Percentiles rank a stretch among this genome's conserved stretches.
Evolutionary conservation across 345 rosid species (phyloP).

Genomic region (Rhodamnia rubescens): DNA sequence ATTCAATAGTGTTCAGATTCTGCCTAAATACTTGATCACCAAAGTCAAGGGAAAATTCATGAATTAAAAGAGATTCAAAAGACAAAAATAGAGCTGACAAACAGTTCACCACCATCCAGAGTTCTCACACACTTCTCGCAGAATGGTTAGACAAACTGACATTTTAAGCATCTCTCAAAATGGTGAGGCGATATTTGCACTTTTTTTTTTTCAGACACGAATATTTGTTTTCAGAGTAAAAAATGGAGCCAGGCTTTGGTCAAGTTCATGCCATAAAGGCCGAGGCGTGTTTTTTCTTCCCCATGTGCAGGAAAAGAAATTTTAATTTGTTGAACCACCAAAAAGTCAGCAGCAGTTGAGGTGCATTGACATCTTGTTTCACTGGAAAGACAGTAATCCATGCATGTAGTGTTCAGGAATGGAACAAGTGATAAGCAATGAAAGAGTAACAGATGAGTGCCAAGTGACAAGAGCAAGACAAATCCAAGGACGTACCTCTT

Average conservation of each 20-base stretch:
- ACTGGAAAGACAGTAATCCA: background rate
- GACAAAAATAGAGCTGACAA: background rate
- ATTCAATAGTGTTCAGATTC: background rate
- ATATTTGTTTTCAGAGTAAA: background rate
- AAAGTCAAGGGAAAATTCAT: background rate
- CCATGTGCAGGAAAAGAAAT: background rate
- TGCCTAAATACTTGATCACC: background rate
- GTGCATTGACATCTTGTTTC: background rate
- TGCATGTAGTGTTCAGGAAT: background rate
- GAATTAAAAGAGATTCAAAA: background rate
- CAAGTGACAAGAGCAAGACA: background rate
- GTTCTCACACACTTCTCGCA: background rate
- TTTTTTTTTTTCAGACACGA: background rate
- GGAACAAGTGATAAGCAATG: background rate
- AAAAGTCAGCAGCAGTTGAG: background rate
- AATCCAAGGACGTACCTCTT: slow-evolving; percentile 40
- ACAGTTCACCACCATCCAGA: background rate
- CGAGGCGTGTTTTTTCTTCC: background rate
- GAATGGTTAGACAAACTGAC: background rate
- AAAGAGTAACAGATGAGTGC: background rate
- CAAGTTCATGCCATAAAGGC: background rate
- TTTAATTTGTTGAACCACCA: background rate
- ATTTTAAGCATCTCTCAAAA: background rate
- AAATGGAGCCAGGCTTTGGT: background rate
- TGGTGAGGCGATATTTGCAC: background rate